Evolutionary conservation across 805 yeast genomes (phyloP).

Genomic region (Starmerella lactis-condensi): DNA sequence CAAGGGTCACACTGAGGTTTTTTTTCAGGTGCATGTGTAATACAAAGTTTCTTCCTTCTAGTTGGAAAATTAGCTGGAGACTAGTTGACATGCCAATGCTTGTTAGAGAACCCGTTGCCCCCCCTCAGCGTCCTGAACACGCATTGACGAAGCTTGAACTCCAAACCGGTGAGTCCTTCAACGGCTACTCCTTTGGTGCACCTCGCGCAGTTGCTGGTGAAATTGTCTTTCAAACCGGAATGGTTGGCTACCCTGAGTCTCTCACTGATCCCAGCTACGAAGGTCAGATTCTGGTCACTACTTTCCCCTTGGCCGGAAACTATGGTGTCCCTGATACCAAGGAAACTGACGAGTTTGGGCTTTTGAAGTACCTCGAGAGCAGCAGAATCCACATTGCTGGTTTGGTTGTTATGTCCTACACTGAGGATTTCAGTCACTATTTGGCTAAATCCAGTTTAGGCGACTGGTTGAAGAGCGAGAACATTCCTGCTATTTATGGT

Average conservation of each 20-base stretch:
- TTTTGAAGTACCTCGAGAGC: constrained; percentile 90
- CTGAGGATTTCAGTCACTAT: constrained; percentile 87
- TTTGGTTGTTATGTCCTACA: constrained; percentile 87
- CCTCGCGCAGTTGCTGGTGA: constrained; percentile 81
- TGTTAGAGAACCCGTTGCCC: constrained; percentile 61
- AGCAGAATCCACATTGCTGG: constrained; percentile 89
- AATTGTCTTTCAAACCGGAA: constrained; percentile 96
- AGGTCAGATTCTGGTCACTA: constrained; percentile 90
- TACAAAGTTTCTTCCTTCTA: too few relatives aligned
- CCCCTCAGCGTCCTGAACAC: constrained; percentile 71
- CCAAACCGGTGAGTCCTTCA: constrained; percentile 66
- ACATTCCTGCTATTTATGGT: constrained; percentile 92
- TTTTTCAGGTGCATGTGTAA: too few relatives aligned
- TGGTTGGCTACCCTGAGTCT: constrained; percentile 98
- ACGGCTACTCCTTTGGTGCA: constrained; percentile 97
- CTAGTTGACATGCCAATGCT: too few relatives aligned
- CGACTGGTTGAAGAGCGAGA: constrained; percentile 78
- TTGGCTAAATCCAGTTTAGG: constrained; percentile 86
- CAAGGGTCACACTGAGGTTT: too few relatives aligned
- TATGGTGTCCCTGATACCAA: constrained; percentile 95
- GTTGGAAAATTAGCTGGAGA: too few relatives aligned
- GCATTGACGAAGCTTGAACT: constrained; percentile 74
- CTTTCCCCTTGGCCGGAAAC: constrained; percentile 93
- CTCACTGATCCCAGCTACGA: constrained; percentile 96
- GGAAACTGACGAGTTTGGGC: constrained; percentile 48